Evolutionary conservation across 2,329 filamentous ascomycete species (phyloP).

Genomic region (Trichoderma brevicompactum): DNA sequence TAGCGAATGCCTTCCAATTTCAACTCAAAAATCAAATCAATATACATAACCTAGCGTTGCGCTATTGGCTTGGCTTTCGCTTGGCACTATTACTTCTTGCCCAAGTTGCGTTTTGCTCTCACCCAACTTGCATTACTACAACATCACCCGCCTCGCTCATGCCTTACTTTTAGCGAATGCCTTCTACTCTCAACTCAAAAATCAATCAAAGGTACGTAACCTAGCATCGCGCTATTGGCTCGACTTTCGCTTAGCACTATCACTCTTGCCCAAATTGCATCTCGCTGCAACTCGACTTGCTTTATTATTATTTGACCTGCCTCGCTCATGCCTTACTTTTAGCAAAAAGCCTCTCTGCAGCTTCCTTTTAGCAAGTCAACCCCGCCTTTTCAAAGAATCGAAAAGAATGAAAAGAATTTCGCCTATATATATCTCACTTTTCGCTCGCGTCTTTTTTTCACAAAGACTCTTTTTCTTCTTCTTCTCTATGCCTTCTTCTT

Average conservation of each 20-base stretch:
- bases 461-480: not conserved
- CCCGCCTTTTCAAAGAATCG: not conserved
- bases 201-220: too few relatives aligned
- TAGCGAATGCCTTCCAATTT: too few relatives aligned
- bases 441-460: too few relatives aligned
- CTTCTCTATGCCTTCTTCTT: not conserved
- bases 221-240: not conserved
- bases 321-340: not conserved
- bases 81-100: too few relatives aligned
- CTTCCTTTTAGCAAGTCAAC: not conserved
- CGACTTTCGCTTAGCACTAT: not conserved
- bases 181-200: too few relatives aligned
- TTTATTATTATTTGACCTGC: not conserved
- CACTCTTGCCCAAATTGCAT: not conserved
- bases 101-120: too few relatives aligned
- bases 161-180: too few relatives aligned
- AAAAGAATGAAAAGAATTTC: not conserved
- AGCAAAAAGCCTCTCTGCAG: not conserved
- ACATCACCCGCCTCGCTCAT: too few relatives aligned
- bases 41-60: slow-evolving; percentile 9
- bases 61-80: not conserved
- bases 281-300: not conserved
- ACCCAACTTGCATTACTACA: too few relatives aligned
- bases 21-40: too few relatives aligned
- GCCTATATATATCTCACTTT: too few relatives aligned